Conservation (phyloP, 805 yeast genomes). For the Vanderwaltozyma tropicalis region DNA sequence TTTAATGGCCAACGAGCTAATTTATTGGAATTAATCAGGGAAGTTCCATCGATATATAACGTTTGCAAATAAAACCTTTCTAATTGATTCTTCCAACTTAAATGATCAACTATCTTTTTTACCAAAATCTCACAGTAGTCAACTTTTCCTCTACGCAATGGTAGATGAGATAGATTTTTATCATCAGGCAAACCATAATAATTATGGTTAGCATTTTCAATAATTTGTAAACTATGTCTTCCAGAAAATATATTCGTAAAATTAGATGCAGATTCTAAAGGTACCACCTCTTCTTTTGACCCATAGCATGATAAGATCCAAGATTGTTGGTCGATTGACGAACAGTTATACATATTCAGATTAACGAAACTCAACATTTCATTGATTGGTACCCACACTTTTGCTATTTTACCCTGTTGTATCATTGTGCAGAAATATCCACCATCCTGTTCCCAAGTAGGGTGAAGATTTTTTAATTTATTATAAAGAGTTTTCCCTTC, state of each 20-base stretch:
- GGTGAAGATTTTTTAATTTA: slow-evolving; percentile 27
- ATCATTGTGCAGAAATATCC: slow-evolving; percentile 34
- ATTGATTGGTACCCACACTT: slow-evolving; percentile 33
- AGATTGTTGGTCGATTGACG: slow-evolving; percentile 35
- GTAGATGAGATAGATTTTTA: slow-evolving; percentile 31
- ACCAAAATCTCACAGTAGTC: slow-evolving; percentile 37
- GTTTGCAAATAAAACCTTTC: slow-evolving; percentile 37
- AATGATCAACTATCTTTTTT: slow-evolving; percentile 21
- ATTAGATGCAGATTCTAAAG: slow-evolving; percentile 47
- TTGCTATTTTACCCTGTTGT: slow-evolving; percentile 40
- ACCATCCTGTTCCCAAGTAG: slow-evolving; percentile 32
- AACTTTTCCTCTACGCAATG: slow-evolving; percentile 37
- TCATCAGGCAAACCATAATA: slow-evolving; percentile 46
- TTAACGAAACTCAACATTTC: slow-evolving; percentile 45
- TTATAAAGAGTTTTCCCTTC: slow-evolving; percentile 38
- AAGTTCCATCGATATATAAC: slow-evolving; percentile 2
- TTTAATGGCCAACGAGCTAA: slow-evolving; percentile 19
- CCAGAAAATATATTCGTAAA: slow-evolving; percentile 47
- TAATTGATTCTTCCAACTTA: slow-evolving; percentile 38
- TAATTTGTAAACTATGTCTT: slow-evolving; percentile 47
- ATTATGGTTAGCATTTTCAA: slow-evolving; percentile 73
- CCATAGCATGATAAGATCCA: slow-evolving; percentile 66
- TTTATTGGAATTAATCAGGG: slow-evolving; percentile 2
- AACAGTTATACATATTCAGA: slow-evolving; percentile 36
- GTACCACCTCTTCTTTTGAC: slow-evolving; percentile 52